These are phyloP conservation scores for Clarireedia paspali DNA, from an alignment of 2,329 filamentous ascomycete species.

Conservation along the genomic window DNA sequence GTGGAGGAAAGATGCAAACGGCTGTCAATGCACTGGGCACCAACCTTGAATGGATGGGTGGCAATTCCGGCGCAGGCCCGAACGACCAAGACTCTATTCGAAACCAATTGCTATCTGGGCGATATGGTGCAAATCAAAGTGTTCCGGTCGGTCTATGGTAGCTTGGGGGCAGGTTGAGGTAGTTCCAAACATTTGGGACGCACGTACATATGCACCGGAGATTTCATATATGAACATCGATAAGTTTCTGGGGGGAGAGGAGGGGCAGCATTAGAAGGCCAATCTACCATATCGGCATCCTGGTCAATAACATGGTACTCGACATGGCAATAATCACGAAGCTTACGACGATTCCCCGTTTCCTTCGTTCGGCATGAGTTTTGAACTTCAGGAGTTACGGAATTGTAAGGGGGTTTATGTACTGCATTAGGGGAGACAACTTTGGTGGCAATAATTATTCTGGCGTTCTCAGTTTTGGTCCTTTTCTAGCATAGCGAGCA, in stretches of 20 bases:
- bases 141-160: constrained; percentile 52
- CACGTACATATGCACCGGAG: constrained; percentile 16
- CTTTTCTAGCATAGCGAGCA: constrained; percentile 8
- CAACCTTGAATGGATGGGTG: constrained; percentile 72
- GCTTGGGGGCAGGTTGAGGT: not conserved
- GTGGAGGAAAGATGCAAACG: constrained; percentile 70
- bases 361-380: constrained; percentile 15
- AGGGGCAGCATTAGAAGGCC: constrained; percentile 5
- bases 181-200: constrained; percentile 17
- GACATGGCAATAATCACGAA: constrained; percentile 23
- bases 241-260: not conserved
- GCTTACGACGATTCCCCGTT: constrained; percentile 26
- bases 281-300: constrained; percentile 7
- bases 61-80: constrained; percentile 16
- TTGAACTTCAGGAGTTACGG: constrained; percentile 22
- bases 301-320: constrained; percentile 8
- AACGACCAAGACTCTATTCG: constrained; percentile 48
- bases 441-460: constrained; percentile 17
- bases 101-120: constrained; percentile 53
- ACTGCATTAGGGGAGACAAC: constrained; percentile 20
- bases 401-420: constrained; percentile 10
- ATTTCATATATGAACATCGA: constrained; percentile 5
- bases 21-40: constrained; percentile 71
- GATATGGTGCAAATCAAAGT: constrained; percentile 44
- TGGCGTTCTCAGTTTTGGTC: constrained; percentile 25